A percentile compares a stretch with the other conserved stretches of the same genome.
phyloP scores from a whole-genome alignment of 305 asterid species.

The Ajuga reptans region DNA sequence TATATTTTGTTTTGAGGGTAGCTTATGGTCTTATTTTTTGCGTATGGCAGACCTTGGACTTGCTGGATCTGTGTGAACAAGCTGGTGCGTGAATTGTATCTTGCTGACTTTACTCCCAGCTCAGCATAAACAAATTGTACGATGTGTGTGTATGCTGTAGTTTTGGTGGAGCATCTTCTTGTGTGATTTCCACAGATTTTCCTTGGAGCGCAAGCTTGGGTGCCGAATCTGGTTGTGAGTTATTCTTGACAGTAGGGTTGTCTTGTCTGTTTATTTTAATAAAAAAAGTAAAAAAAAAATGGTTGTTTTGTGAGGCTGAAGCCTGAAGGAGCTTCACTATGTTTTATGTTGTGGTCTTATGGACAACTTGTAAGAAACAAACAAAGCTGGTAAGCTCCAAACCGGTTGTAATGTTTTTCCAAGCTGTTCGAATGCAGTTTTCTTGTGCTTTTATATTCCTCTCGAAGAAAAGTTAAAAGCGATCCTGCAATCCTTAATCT shows the following conservation, averaged over 20 bases:
- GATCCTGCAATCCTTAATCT: no score
- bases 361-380: neutral
- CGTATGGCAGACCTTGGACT: constrained; percentile 65
- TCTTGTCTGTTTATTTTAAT: neutral
- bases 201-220: constrained; percentile 67
- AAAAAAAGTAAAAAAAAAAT: neutral
- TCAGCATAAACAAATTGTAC: constrained; percentile 28
- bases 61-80: constrained; percentile 89
- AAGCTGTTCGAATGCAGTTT: neutral
- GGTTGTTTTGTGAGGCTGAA: neutral
- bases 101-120: constrained; percentile 15
- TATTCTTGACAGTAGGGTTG: constrained; percentile 15
- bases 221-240: constrained; percentile 36
- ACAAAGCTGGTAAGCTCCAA: neutral
- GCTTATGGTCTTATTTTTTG: neutral
- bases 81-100: constrained; percentile 39
- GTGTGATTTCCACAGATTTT: constrained; percentile 37
- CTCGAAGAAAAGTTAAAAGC: no score
- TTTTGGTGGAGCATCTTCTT: constrained; percentile 25
- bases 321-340: constrained; percentile 11
- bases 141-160: constrained; percentile 33
- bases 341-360: neutral
- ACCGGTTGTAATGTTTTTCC: neutral
- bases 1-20: neutral
- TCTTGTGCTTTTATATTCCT: neutral